These are phyloP conservation scores for Ophiobolus disseminans DNA, from an alignment of 2,329 filamentous ascomycete genomes.

Conservation along the genomic window DNA sequence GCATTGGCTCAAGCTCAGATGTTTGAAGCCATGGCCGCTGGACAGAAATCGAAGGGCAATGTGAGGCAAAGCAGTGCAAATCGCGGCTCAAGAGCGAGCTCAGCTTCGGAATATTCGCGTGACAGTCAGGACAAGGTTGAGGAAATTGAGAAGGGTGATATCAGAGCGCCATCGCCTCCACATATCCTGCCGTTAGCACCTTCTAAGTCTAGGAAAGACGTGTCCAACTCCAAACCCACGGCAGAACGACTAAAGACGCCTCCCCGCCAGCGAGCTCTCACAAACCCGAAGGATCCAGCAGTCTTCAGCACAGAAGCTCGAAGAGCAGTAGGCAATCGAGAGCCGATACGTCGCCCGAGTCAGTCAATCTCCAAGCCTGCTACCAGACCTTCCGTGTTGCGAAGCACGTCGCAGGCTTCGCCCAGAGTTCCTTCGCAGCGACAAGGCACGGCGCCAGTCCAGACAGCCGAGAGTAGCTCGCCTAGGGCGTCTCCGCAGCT, in stretches of 20 bases:
- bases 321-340: neutral
- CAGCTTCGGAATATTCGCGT: conserved; percentile 24
- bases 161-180: too few species aligned
- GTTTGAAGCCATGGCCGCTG: conserved; percentile 37
- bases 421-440: neutral
- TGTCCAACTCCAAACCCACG: neutral
- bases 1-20: conserved; percentile 39
- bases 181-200: too few species aligned
- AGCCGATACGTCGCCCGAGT: neutral
- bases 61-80: neutral
- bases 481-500: conserved; percentile 14
- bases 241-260: conserved; percentile 8
- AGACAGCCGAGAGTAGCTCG: neutral
- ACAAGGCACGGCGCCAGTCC: conserved; percentile 2
- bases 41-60: conserved; percentile 17
- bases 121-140: conserved; percentile 1
- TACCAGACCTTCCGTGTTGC: conserved; percentile 5
- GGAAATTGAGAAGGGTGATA: too few species aligned
- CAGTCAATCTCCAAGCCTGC: neutral
- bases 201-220: too few species aligned
- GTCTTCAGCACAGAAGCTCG: neutral
- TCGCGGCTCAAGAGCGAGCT: conserved; percentile 15
- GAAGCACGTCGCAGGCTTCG: conserved; percentile 4
- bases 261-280: conserved; percentile 6
- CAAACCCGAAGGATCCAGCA: conserved; percentile 10